Evolutionary conservation across 177 flowering plant genomes (phyloP), one percentile per base, ranked within the genome.

Genomic region (Vitis hybrid): DNA sequence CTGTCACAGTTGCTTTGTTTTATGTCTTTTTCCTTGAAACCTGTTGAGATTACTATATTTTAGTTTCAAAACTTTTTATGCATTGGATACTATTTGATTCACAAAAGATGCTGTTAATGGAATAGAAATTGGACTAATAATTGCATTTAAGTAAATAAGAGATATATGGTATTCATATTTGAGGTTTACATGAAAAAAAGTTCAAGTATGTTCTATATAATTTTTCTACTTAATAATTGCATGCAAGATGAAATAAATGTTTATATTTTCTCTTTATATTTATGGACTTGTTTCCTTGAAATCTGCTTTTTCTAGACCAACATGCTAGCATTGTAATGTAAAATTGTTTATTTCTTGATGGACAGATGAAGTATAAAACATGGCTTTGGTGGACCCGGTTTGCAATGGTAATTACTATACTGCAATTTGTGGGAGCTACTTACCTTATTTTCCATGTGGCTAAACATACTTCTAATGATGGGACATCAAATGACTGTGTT

Each of bases 301-400:
- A n/a, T 52, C 19, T 15, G 11, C 56, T 46, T 52, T 46, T 57
- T 14, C 52, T 50, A 30, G 30, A 11, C 24, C n/a, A 24, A 1
- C 11, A n/a, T 56, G 6, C 46, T 21, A 52, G 6, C 12, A 1
- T 30, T n/a, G 48, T 17, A 17, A 48, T 11, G 30, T n/a, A 11
- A 46, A 18, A 19, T 2, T 66, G 80, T 68, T 68, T 19, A 52
- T 72, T 65, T 48, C 51, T 59, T 68, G 68, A 52, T 70, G 79
- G 55, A 68, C 87, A 90, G 97, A 62, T 78, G 70, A 82, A 78
- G 74, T 91, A 91, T 68, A 88, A 84, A 77, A 75, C 76, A 60
- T 91, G 97, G 97, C 81, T 88, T 49, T 85, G 93, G 85, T 91
- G 97, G 97, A 83, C 87, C 14, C 80, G 94, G 6, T 85, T 85